Percentiles rank a stretch among this genome's conserved stretches.
phyloP scores from a whole-genome alignment of 495 filamentous ascomycete genomes.

The Xylaria flabelliformis region DNA sequence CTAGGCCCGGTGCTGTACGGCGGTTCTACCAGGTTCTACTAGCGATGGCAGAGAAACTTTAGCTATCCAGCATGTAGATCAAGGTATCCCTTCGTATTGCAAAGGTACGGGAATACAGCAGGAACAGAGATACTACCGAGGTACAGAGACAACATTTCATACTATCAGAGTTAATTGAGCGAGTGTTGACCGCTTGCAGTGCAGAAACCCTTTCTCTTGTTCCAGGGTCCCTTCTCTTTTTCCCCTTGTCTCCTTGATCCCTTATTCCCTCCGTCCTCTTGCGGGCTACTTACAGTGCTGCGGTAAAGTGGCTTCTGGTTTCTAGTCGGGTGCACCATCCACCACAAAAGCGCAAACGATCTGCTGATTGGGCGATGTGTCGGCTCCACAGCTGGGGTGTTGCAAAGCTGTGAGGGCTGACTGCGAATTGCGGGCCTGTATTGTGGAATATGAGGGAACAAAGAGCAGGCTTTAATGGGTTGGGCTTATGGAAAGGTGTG shows the following conservation, averaged over 20 bases:
- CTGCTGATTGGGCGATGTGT: slow-evolving; percentile 17
- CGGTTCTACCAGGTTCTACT: slow-evolving; percentile 5
- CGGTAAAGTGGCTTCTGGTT: slow-evolving; percentile 9
- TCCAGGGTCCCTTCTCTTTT: neutral
- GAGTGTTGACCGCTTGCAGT: slow-evolving; percentile 13
- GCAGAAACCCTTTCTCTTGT: neutral
- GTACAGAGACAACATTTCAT: neutral
- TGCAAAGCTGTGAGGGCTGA: slow-evolving; percentile 15
- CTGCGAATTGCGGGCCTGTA: neutral
- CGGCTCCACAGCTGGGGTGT: slow-evolving; percentile 18
- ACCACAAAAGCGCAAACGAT: slow-evolving; percentile 1
- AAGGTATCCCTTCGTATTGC: neutral
- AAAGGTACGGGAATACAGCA: neutral
- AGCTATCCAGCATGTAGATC: neutral
- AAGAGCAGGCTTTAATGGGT: neutral
- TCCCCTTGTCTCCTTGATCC: neutral
- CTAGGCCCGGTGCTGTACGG: neutral
- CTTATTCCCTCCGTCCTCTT: neutral
- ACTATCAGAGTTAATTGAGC: neutral
- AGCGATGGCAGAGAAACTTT: neutral
- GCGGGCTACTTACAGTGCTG: neutral
- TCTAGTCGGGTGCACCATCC: slow-evolving; percentile 10
- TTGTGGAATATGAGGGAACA: slow-evolving; percentile 5
- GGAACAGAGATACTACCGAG: neutral
- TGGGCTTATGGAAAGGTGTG: neutral